phyloP scores from a whole-genome alignment of 495 filamentous ascomycete genomes.

The Achaetomiella virescens region DNA sequence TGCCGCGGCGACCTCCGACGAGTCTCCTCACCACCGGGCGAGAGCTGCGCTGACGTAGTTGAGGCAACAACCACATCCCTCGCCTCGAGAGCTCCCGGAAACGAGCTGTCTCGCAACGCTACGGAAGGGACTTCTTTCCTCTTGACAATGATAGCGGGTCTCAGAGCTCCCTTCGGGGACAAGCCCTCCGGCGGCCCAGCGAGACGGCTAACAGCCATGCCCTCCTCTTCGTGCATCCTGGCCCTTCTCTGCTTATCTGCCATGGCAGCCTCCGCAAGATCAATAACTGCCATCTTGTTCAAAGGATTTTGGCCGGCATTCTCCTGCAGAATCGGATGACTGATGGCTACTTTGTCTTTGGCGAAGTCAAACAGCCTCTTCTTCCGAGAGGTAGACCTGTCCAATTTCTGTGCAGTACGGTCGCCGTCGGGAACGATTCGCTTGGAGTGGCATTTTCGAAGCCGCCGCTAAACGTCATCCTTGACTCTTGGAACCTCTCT shows the following conservation, averaged over 20 bases:
- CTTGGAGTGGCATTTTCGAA: conserved; percentile 19
- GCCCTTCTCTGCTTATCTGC: conserved; percentile 44
- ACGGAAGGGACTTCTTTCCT: conserved; percentile 37
- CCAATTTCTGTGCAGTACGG: conserved; percentile 10
- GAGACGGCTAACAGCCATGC: conserved; percentile 31
- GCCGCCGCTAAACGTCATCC: conserved; percentile 16
- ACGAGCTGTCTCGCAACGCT: conserved; percentile 12
- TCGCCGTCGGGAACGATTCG: background rate
- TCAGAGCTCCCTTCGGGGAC: conserved; percentile 25
- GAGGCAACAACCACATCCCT: conserved; percentile 6
- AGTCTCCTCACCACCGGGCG: conserved; percentile 38
- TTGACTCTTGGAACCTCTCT: conserved; percentile 24
- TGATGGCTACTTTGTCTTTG: conserved; percentile 40
- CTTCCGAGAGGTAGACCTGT: conserved; percentile 27
- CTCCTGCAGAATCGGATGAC: conserved; percentile 43
- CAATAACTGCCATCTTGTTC: conserved; percentile 42
- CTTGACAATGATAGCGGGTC: conserved; percentile 35
- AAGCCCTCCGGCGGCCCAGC: conserved; percentile 32
- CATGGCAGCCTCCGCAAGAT: conserved; percentile 40
- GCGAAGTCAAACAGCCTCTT: conserved; percentile 24
- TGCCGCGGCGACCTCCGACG: conserved; percentile 39
- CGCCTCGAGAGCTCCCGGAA: conserved; percentile 13
- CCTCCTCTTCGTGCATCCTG: conserved; percentile 27
- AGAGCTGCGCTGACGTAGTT: conserved; percentile 38
- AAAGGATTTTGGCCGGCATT: conserved; percentile 34